phyloP scores from a whole-genome alignment of 805 yeast species.

The Cyberlindnera mrakii region DNA sequence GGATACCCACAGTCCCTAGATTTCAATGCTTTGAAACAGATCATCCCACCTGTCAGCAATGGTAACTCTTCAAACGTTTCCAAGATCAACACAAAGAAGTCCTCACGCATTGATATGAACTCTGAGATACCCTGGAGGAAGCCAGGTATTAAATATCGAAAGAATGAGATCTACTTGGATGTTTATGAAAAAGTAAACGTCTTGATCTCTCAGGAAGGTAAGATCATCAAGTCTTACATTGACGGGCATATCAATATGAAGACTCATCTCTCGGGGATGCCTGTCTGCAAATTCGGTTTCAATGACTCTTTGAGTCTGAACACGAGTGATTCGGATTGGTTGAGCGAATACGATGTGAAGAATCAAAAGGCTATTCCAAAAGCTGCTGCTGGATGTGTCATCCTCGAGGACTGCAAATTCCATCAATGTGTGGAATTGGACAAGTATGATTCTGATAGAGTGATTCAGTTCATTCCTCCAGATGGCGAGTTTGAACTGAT shows the following conservation, averaged over 20 bases:
- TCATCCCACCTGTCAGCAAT: slow-evolving; percentile 23
- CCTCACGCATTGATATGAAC: neutral
- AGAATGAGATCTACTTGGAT: slow-evolving; percentile 73
- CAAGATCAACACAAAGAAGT: too few relatives aligned
- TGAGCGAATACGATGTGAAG: slow-evolving; percentile 24
- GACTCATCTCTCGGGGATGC: slow-evolving; percentile 74
- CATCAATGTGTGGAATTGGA: slow-evolving; percentile 81
- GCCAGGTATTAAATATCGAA: slow-evolving; percentile 65
- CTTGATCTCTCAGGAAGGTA: slow-evolving; percentile 59
- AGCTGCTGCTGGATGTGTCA: slow-evolving; percentile 44
- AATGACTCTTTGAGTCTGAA: slow-evolving; percentile 41
- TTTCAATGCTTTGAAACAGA: slow-evolving; percentile 30
- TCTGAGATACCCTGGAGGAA: slow-evolving; percentile 56
- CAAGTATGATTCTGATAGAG: slow-evolving; percentile 57
- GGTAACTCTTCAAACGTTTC: slow-evolving; percentile 5
- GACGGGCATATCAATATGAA: slow-evolving; percentile 72
- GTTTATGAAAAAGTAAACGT: slow-evolving; percentile 72
- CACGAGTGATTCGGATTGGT: slow-evolving; percentile 18
- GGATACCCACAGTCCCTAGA: slow-evolving; percentile 76
- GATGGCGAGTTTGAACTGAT: slow-evolving; percentile 83
- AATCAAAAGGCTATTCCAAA: slow-evolving; percentile 29
- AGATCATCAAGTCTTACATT: slow-evolving; percentile 61
- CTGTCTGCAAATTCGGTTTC: slow-evolving; percentile 75
- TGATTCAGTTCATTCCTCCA: slow-evolving; percentile 76
- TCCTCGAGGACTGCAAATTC: slow-evolving; percentile 72